Evolutionary conservation across 768 basidiomycete genomes (phyloP), one percentile per base, ranked within the genome.

Genomic region (Hirschioporus abietinus): DNA sequence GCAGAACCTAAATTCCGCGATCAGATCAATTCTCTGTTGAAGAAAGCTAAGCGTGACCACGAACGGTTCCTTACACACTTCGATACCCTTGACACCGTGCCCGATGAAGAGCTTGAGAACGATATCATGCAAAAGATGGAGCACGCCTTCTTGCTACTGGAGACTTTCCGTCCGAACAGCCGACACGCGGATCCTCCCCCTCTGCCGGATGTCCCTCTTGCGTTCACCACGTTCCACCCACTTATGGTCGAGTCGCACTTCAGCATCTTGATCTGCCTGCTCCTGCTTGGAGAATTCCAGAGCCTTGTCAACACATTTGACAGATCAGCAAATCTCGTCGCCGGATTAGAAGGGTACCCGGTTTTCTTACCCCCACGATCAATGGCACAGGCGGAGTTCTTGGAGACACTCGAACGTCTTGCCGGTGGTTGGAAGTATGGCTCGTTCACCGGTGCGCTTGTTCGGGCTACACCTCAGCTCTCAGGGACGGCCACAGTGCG

Each of bases 161-260:
- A 93, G 70, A 81, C 83, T 62, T 81, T 84, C 36, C 87, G 91
- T 1, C 67, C 70, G 64, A 73, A 72, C 66, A 70, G 68, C 36
- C 24, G 60, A 15, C 42, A 52, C 34, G 60, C 60, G 25, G 60
- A 61, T 34, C 72, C 78, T 18, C 67, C 77, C 27, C 68, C 74
- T 25, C 71, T 82, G 61, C 72, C 83, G 17, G 80, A 86, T 57
- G 70, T 80, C 1, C 86, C 88, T 0, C 76, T 85, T n/a, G 82
- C 85, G 72, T 91, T 92, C 78, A 92, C 94, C 63, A 93, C 94
- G 0, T 96, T 95, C 72, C 94, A 96, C 70, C 94, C 94, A 17
- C 83, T 96, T 64, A 85, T 95, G 63, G 89, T 95, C 66, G 94
- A 96, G 74, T 88, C 92, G 4, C 89, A 92, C 73, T 96, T 90